Evolutionary conservation across 2,329 filamentous ascomycete species (phyloP), one percentile per base, ranked within the genome.

Genomic region (Tolypocladium tundrense): DNA sequence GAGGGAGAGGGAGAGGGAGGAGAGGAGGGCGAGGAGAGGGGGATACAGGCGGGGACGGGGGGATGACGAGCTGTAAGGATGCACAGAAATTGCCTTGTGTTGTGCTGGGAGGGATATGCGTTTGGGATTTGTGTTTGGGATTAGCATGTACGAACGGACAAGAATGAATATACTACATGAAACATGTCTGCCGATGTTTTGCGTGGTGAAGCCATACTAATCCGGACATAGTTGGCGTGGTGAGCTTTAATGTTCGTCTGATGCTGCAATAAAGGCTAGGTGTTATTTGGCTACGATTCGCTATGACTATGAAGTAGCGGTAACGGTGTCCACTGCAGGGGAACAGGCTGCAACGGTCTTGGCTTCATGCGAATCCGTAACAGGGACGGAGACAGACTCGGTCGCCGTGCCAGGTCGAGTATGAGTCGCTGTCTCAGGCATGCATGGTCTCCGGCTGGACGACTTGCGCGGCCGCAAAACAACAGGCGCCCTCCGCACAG

Each of bases 21-120:
- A 73, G 64, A 65, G 70, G 56, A 67, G 69, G 61, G 69, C 69
- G n/a, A 60, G 69, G 54, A 64, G 71, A 48, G 68, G 67, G 11
- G 73, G 70, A 2, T 72, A 72, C 41, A 63, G 70, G 50, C 66
- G 72, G 13, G 72, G 67, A 37, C 66, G 67, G 58, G 67, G 63
- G 4, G 70, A 70, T 21, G 72, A 68, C 21, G 66, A 66, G 3
- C 24, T 57, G 53, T 56, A 40, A 16, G 56, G 54, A 54, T 39
- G 54, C n/a, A 14, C 9, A 42, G 40, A 27, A 14, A 33, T 43
- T 31, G 33, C 21, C 31, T 9, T 21, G 53, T 39, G 8, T n/a
- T 51, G 48, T 8, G 27, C 2, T 33, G 27, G 6, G 31, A 33
- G 31, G 31, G 31, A 33, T 33, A 27, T 27, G 24, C 3, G 24